Conservation (phyloP, 129 eudicot genomes). For the Ambrosia artemisiifolia region DNA sequence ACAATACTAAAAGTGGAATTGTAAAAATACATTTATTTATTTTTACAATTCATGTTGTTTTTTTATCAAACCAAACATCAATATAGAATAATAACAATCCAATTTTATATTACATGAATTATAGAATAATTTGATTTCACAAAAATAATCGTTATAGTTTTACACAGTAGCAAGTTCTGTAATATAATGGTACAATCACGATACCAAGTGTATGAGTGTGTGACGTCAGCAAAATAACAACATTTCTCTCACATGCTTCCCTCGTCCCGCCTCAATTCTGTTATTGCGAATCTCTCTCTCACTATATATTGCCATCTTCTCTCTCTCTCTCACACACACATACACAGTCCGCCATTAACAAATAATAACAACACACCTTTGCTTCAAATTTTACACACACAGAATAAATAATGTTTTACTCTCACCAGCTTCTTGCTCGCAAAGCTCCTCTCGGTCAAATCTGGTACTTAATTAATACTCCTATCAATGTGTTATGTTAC, state of each 20-base stretch:
- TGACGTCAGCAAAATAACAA: not conserved
- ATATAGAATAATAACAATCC: too few species aligned
- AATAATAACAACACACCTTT: not conserved
- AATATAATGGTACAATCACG: too few species aligned
- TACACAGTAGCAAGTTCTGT: too few species aligned
- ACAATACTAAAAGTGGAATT: too few species aligned
- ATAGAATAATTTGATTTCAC: too few species aligned
- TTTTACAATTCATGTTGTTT: too few species aligned
- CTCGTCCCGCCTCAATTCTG: not conserved
- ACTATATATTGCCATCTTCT: not conserved
- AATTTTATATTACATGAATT: too few species aligned
- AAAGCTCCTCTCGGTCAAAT: conserved; percentile 98
- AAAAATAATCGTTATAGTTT: too few species aligned
- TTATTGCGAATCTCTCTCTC: not conserved
- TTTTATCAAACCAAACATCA: too few species aligned
- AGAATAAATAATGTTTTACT: conserved; percentile 59
- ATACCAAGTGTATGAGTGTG: not conserved
- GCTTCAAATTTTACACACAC: conserved; percentile 10
- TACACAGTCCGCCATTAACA: conserved; percentile 19
- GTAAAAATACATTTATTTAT: too few species aligned
- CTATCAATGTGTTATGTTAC: not conserved
- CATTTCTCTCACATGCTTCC: not conserved
- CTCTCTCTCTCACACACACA: not conserved
- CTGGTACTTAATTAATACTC: conserved; percentile 45
- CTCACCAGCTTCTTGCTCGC: conserved; percentile 94